Conservation (phyloP, 345 rosid genomes). For the Conringia planisiliqua region DNA sequence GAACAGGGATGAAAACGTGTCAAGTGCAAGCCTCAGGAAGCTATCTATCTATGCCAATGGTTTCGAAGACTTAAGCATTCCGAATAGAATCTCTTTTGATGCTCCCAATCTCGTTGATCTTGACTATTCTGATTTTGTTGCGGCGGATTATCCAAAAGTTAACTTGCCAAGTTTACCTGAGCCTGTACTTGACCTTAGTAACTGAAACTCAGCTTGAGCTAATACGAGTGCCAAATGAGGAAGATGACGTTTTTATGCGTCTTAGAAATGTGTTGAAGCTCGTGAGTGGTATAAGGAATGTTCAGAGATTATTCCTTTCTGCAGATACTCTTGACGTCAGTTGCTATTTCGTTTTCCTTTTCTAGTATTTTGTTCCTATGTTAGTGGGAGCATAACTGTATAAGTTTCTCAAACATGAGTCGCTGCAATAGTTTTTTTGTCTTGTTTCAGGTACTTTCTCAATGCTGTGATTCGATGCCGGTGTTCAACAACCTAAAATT, state of each 20-base stretch:
- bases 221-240: neutral
- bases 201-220: neutral
- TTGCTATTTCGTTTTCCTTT: neutral
- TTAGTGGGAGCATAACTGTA: no score
- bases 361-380: no score
- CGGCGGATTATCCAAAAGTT: neutral
- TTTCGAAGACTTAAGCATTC: neutral
- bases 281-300: neutral
- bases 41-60: neutral
- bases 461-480: neutral
- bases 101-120: neutral
- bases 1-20: neutral
- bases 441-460: neutral
- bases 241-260: neutral
- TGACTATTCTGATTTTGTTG: neutral
- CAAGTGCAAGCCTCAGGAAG: neutral
- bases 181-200: neutral
- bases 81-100: neutral
- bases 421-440: neutral
- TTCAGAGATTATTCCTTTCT: neutral
- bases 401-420: no score
- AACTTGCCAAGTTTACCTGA: neutral
- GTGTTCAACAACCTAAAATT: neutral
- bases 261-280: constrained; percentile 6
- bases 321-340: constrained; percentile 1